phyloP scores from a whole-genome alignment of 2,329 filamentous ascomycete genomes.

The Nigrospora sphaerica region DNA sequence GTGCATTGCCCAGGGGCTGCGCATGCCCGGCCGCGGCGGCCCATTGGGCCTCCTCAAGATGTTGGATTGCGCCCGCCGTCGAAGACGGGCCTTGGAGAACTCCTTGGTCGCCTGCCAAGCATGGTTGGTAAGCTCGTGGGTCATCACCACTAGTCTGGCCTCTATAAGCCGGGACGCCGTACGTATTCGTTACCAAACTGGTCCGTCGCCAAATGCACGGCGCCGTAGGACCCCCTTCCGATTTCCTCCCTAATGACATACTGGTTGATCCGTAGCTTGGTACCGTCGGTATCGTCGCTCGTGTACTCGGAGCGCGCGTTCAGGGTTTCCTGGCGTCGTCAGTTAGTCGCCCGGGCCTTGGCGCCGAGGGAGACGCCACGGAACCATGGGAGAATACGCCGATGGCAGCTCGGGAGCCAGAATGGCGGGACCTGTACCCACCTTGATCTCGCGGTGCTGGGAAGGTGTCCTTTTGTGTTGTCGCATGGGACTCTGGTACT shows the following conservation, averaged over 20 bases:
- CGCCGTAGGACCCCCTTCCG: constrained; percentile 90
- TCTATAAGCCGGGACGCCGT: constrained; percentile 19
- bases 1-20: constrained; percentile 13
- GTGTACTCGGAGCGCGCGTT: constrained; percentile 83
- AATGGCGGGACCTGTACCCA: constrained; percentile 19
- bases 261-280: constrained; percentile 87
- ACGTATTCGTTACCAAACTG: constrained; percentile 92
- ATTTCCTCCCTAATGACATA: constrained; percentile 94
- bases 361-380: too few species aligned
- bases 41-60: constrained; percentile 52
- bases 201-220: constrained; percentile 84
- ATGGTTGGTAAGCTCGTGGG: background rate
- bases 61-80: constrained; percentile 85
- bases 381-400: too few species aligned
- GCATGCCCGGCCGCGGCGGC: constrained; percentile 15
- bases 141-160: background rate
- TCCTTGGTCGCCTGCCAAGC: constrained; percentile 78
- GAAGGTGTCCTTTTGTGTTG: constrained; percentile 53
- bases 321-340: constrained; percentile 65
- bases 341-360: constrained; percentile 1
- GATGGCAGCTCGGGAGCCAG: background rate
- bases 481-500: constrained; percentile 46
- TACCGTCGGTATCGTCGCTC: constrained; percentile 77
- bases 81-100: constrained; percentile 86
- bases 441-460: constrained; percentile 51